Evolutionary conservation across 2,329 filamentous ascomycete species (phyloP), one percentile per base, ranked within the genome.

Genomic region (Herpotrichia juniperi): DNA sequence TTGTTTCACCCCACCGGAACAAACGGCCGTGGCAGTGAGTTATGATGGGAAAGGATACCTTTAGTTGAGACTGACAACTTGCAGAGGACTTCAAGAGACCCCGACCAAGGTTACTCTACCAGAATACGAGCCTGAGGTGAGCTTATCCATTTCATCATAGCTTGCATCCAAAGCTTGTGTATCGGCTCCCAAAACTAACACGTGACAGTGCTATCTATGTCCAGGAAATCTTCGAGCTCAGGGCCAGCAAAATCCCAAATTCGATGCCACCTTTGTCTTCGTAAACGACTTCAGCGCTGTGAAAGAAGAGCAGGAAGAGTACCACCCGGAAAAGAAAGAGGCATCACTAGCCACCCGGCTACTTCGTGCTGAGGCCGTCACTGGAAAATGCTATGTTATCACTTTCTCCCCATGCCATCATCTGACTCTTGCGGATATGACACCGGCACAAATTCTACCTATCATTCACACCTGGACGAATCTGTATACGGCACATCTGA

Each of bases 211-310:
- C 76, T 99, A 97, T 74, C 83, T 99, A 9, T 99, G 94, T 69
- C 94, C 94, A 1, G 86, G 92, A 31, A 99, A 99, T 73, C 82
- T 88, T 60, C 88, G 94, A 50, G 94, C 94, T 3, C 87, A 91
- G 64, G 94, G 94, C 49, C 91, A 94, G 67, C 73, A 75, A 54
- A 99, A 99, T 67, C 93, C 94, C 1, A 81, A 89, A 48, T 99
- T 97, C 71, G 82, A 89, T 46, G 85, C 85, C 66, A 96, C 92
- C 0, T 97, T 96, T 71, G 88, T 93, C 32, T 99, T 99, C 68
- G 89, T 97, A 62, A 99, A 99, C 68, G 94, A 99, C 74, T 99
- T 94, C 76, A 96, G 91, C 67, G 94, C 94, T 1, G 93, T 99
- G 45, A 97, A 96, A 77, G 93, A 97, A 76, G 82, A 90, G 57